These are phyloP conservation scores for Cyberlindnera bimundalis DNA, from an alignment of 805 yeast genomes.

Conservation along the genomic window DNA sequence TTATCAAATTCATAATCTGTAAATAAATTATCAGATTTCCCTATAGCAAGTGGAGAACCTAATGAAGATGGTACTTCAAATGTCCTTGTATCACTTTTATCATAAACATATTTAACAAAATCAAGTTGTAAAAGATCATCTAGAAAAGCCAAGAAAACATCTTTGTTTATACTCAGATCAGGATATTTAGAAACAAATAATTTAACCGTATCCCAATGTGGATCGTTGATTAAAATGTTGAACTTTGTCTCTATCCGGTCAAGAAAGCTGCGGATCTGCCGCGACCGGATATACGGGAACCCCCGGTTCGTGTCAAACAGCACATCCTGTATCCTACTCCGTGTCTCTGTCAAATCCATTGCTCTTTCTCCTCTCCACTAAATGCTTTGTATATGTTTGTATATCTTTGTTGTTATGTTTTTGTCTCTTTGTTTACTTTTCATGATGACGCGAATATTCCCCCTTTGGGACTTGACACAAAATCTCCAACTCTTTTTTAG, in stretches of 20 bases:
- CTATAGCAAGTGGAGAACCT: slow-evolving; percentile 15
- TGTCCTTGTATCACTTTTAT: slow-evolving; percentile 10
- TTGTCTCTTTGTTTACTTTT: slow-evolving; percentile 5
- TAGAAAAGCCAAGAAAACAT: slow-evolving; percentile 14
- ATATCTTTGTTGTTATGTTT: background rate
- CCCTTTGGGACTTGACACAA: slow-evolving; percentile 4
- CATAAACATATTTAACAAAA: slow-evolving; percentile 12
- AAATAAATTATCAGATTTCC: slow-evolving; percentile 1
- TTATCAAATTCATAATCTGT: slow-evolving; percentile 6
- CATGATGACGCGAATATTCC: slow-evolving; percentile 1
- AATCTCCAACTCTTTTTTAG: too few species aligned
- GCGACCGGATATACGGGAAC: slow-evolving; percentile 11
- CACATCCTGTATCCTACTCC: slow-evolving; percentile 12
- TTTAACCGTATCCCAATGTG: slow-evolving; percentile 15
- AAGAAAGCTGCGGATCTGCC: slow-evolving; percentile 16
- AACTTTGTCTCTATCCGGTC: slow-evolving; percentile 16
- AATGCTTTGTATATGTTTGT: background rate
- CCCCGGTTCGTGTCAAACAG: slow-evolving; percentile 14
- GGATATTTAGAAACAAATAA: slow-evolving; percentile 16
- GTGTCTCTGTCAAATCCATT: slow-evolving; percentile 5
- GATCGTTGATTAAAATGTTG: slow-evolving; percentile 11
- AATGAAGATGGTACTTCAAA: slow-evolving; percentile 13
- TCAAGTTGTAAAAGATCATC: slow-evolving; percentile 19
- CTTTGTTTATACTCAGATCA: slow-evolving; percentile 11
- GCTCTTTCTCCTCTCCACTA: background rate